Percentiles rank a stretch among this genome's conserved stretches.
Conservation (phyloP, 1,284 basidiomycete genomes). For the Kwoniella shivajii region DNA sequence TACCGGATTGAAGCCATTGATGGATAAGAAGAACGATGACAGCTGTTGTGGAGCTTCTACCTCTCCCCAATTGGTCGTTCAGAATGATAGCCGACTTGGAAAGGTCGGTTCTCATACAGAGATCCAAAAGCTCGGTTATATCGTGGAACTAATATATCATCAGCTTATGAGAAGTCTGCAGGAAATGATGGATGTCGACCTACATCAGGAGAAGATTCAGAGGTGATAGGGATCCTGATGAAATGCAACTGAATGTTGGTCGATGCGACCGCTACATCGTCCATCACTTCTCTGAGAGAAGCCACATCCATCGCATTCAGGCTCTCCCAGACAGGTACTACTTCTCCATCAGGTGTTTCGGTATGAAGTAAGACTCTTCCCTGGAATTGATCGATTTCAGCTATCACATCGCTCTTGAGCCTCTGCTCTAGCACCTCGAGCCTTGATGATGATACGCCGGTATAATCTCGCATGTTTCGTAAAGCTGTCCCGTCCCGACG, state of each 20-base stretch:
- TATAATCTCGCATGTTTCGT: slow-evolving; percentile 86
- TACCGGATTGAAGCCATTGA: slow-evolving; percentile 69
- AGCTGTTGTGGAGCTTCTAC: slow-evolving; percentile 87
- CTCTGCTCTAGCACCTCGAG: slow-evolving; percentile 89
- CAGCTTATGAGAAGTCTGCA: background rate
- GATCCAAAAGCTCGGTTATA: slow-evolving; percentile 71
- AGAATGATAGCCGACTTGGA: slow-evolving; percentile 81
- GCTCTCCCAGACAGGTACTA: slow-evolving; percentile 95
- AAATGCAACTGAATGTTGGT: slow-evolving; percentile 65
- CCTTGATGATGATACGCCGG: slow-evolving; percentile 84
- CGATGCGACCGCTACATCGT: slow-evolving; percentile 56
- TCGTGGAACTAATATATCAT: slow-evolving; percentile 55
- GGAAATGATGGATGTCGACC: slow-evolving; percentile 17
- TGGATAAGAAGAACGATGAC: slow-evolving; percentile 85
- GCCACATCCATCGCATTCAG: slow-evolving; percentile 74
- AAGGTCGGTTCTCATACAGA: slow-evolving; percentile 74
- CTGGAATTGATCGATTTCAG: slow-evolving; percentile 79
- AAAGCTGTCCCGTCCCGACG: slow-evolving; percentile 76
- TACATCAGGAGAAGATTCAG: slow-evolving; percentile 58
- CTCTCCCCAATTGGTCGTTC: slow-evolving; percentile 94
- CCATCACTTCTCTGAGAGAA: slow-evolving; percentile 90
- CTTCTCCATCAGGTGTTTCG: slow-evolving; percentile 82
- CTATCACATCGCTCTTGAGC: slow-evolving; percentile 82
- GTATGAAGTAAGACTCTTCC: slow-evolving; percentile 85
- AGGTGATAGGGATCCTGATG: slow-evolving; percentile 85